phyloP scores from a whole-genome alignment of 805 yeast genomes.

The Wickerhamiella kazuoi region DNA sequence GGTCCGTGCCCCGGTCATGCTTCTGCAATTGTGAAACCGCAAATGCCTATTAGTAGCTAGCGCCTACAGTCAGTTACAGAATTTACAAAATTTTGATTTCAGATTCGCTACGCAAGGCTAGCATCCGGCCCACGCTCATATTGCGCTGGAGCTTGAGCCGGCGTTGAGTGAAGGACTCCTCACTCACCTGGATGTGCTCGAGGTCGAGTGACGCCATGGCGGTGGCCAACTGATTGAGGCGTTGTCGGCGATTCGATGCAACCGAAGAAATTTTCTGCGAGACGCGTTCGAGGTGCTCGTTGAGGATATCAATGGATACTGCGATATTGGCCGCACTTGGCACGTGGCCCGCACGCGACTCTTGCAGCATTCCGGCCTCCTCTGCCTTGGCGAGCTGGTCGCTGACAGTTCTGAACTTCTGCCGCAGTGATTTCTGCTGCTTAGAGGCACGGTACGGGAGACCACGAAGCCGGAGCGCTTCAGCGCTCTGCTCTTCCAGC shows the following conservation, averaged over 20 bases:
- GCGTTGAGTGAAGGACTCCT: neutral
- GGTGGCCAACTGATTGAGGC: neutral
- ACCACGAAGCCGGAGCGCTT: neutral
- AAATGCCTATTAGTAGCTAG: too few species aligned
- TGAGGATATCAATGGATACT: slow-evolving; percentile 3
- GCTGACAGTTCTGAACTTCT: neutral
- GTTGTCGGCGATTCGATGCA: neutral
- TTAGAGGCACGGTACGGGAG: slow-evolving; percentile 5
- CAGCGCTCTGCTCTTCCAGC: neutral
- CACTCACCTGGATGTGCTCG: neutral
- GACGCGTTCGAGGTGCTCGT: slow-evolving; percentile 1
- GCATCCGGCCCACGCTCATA: neutral
- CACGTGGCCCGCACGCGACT: slow-evolving; percentile 1
- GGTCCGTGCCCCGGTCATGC: too few species aligned
- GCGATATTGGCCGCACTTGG: slow-evolving; percentile 3
- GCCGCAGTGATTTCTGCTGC: slow-evolving; percentile 4
- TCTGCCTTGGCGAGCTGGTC: slow-evolving; percentile 1
- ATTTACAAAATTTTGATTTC: neutral
- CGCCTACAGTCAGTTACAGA: too few species aligned
- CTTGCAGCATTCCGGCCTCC: slow-evolving; percentile 1
- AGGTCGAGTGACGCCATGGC: neutral
- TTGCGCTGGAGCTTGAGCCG: neutral
- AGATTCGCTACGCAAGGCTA: neutral
- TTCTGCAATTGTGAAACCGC: too few species aligned
- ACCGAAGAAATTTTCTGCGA: neutral